Evolutionary conservation across 2,329 filamentous ascomycete species (phyloP), one percentile per base, ranked within the genome.

Genomic region (Mollisiaceae sp.): DNA sequence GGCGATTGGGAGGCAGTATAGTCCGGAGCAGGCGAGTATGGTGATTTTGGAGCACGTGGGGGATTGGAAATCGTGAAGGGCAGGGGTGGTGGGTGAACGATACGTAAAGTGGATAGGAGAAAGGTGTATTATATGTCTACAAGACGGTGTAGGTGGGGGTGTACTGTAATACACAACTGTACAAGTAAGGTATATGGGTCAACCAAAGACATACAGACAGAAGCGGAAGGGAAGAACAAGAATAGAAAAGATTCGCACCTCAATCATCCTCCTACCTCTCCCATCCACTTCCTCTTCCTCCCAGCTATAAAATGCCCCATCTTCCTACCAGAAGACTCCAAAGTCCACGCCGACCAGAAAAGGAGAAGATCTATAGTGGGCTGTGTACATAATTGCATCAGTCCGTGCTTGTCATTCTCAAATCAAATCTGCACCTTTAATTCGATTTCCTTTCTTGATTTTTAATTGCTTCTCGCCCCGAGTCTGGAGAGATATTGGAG

Each of bases 1-100:
- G 82, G 96, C 94, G 14, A 89, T 99, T 75, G 95, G 95, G 20
- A 85, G 95, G 68, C 95, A 99, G 80, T 94, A 98, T 80, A 97
- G 92, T 50, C 92, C 94, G 0, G 90, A 95, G 68, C 87, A 92
- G 74, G 95, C 90, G 1, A 32, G 91, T 94, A 8, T 89, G 89
- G 79, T 82, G 97, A 97, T 99, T 63, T 79, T 90, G 66, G 89
- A 91, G 68, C 95, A 99, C 79, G 90, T 98, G 77, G 90, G 89
- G 57, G 90, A 92, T 76, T 92, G n/a, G 66, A 41, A 64, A 9
- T 6, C 8, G 8, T 50, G 45, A 14, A 50, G 45, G 45, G 12
- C n/a, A 32, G 27, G 6, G 27, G 6, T 32, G 27, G 27, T 32
- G 27, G 38, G 9, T n/a, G n/a, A n/a, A n/a, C n/a, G n/a, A n/a